These are phyloP conservation scores for Colletotrichum sp. DNA, from an alignment of 2,329 filamentous ascomycete species.

Conservation along the genomic window DNA sequence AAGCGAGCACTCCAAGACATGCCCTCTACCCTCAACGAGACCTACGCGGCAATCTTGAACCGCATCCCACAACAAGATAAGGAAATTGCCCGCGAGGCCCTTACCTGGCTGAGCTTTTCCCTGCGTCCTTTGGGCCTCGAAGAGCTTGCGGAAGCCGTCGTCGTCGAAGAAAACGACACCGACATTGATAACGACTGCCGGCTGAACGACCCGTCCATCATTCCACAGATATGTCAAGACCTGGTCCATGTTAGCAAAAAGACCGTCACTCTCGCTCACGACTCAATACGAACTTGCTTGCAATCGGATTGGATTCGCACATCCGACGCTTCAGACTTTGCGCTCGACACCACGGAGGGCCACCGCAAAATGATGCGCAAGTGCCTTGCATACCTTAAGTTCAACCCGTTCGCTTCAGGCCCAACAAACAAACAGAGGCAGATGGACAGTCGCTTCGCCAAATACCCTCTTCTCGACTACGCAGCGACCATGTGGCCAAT, in stretches of 20 bases:
- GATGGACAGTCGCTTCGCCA: neutral
- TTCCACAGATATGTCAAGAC: slow-evolving; percentile 26
- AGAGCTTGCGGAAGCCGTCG: slow-evolving; percentile 31
- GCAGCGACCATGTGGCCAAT: slow-evolving; percentile 25
- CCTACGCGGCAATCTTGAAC: slow-evolving; percentile 26
- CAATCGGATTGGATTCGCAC: slow-evolving; percentile 23
- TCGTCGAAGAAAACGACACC: slow-evolving; percentile 27
- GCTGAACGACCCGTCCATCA: slow-evolving; percentile 21
- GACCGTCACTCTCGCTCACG: slow-evolving; percentile 26
- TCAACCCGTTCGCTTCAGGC: slow-evolving; percentile 22
- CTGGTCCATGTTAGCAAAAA: slow-evolving; percentile 16
- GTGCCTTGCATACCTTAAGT: slow-evolving; percentile 25
- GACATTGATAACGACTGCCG: slow-evolving; percentile 28
- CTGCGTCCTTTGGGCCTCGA: slow-evolving; percentile 25
- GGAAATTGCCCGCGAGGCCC: slow-evolving; percentile 26
- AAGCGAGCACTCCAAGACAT: slow-evolving; percentile 23
- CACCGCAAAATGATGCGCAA: slow-evolving; percentile 27
- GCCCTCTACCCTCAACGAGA: slow-evolving; percentile 27
- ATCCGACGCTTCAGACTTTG: slow-evolving; percentile 24
- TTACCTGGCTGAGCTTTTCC: slow-evolving; percentile 31
- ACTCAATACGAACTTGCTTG: slow-evolving; percentile 27
- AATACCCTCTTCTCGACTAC: slow-evolving; percentile 23
- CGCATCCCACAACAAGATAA: slow-evolving; percentile 27
- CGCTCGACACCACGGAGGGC: slow-evolving; percentile 13
- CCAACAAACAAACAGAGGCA: neutral